Evolutionary conservation across 305 asterid species (phyloP).

Genomic region (Striga hermonthica): DNA sequence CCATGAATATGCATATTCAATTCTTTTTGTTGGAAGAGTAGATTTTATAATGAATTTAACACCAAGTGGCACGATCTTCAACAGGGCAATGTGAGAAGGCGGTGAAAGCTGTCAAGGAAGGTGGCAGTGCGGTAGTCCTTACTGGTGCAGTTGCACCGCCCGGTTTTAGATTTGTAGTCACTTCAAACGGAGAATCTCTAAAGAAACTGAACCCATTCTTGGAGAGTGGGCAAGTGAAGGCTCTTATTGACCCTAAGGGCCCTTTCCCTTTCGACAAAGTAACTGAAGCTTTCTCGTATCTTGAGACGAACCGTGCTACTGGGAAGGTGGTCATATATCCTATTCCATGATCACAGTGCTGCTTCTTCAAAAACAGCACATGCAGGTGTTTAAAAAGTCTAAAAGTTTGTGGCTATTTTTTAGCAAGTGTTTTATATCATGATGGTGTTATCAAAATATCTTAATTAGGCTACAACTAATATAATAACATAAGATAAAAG

Average conservation of each 20-base stretch:
- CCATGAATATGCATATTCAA: neutral
- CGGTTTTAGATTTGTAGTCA: slow-evolving; percentile 77
- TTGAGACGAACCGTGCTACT: slow-evolving; percentile 68
- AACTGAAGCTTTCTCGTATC: slow-evolving; percentile 66
- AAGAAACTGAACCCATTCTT: slow-evolving; percentile 69
- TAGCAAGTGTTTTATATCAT: too few relatives aligned
- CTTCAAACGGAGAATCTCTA: slow-evolving; percentile 64
- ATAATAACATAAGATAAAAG: too few relatives aligned
- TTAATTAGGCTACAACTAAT: too few relatives aligned
- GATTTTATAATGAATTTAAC: neutral
- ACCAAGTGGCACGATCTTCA: neutral
- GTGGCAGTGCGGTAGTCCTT: slow-evolving; percentile 71
- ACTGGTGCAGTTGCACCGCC: slow-evolving; percentile 86
- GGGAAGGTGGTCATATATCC: slow-evolving; percentile 83
- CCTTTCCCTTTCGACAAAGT: slow-evolving; percentile 73
- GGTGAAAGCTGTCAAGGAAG: slow-evolving; percentile 76
- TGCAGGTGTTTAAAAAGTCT: too few relatives aligned
- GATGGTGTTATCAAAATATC: too few relatives aligned
- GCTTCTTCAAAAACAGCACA: too few relatives aligned
- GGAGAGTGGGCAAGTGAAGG: slow-evolving; percentile 71
- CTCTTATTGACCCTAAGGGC: slow-evolving; percentile 70
- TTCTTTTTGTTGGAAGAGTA: neutral
- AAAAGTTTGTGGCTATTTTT: too few relatives aligned
- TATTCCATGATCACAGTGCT: slow-evolving; percentile 59
- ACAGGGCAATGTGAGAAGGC: slow-evolving; percentile 89